Evolutionary conservation across 202 grass and related monocot species (phyloP), one percentile per base, ranked within the genome.

Genomic region (Dendrocalamus latiflorus): DNA sequence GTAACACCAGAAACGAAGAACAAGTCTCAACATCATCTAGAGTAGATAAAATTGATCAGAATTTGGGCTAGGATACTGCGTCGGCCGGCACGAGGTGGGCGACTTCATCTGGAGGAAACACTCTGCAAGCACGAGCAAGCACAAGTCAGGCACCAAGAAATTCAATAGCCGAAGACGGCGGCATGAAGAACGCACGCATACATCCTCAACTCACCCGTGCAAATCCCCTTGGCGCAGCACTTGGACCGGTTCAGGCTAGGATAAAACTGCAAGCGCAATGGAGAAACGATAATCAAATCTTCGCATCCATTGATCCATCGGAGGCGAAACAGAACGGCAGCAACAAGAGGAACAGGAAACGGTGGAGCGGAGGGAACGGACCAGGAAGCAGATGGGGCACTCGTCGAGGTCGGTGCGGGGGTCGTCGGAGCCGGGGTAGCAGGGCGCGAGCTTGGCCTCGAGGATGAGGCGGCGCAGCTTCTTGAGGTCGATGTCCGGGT

Each of bases 351-450:
- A 28, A 68, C 3, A 48, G 5, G 81, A 38, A 41, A 49, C 5
- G 37, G 60, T 9, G 25, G 15, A 28, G 67, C 34, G 17, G 21
- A 73, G 8, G 33, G 21, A 9, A 10, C 76, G 22, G 14, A 93
- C 94, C 90, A 98, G 79, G 84, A 94, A 93, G 72, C 95, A 98
- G 84, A 98, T 98, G 57, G 90, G 95, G 77, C 95, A 94, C 82
- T 98, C 92, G 58, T 98, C 89, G 51, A 94, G 90, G 86, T 93
- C 85, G 9, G 72, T n/a, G 56, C 88, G 72, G 36, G 62, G 80
- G 67, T 93, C 95, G 72, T 94, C 92, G 60, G 79, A 49, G 14
- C 95, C 90, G 28, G 86, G 88, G 82, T 88, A 88, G 81, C 92
- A 98, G 0, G 95, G 92, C 36, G 95, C 90, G 77, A 98, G 87